Base-by-base conservation (phyloP, 371 early-diverging fungal species). In the Mortierella sp. region DNA sequence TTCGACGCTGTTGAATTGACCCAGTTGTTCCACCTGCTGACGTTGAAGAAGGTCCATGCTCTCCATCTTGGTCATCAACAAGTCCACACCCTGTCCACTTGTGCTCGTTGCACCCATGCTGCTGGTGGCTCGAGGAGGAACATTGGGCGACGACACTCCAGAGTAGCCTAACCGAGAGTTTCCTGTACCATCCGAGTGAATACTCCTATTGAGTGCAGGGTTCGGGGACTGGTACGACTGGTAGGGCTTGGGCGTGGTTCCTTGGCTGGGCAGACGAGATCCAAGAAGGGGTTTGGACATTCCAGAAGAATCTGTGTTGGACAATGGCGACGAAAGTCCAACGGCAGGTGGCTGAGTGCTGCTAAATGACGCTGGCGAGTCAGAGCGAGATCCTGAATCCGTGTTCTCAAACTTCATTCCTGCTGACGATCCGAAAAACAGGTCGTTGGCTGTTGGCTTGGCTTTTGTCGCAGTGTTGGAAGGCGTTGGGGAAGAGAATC, bases 11-110 rank as follows among this genome's bases (percentile, higher is more conserved):
- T 72, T 74, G 38, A 86, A 86, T 21, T 70, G 74, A 11, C 80
- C 82, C 19, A 82, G 74, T 28, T 86, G 86, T 38, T 86, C 86
- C 60, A 86, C 42, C 50, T 82, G 86, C 34, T 82, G 82, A 19
- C 82, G 86, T 24, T 86, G 80, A 45, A 86, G 45, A 2, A 80
- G 70, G n/a, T 79, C 82, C 21, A 80, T 19, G 70, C 72, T 77
- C 3, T 77, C 76, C 28, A 47, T 54, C 58, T 80, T 70, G 10
- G 73, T 48, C 24, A 74, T 45, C 6, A 74, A 34, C n/a, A 58
- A 70, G 19, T 60, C 80, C 54, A 38, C 73, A 8, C 70, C 38
- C 19, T 42, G 74, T 38, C 57, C 47, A 21, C 45, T 55, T 16
- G 28, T 19, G 3, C 70, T 55, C n/a, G 60, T 54, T 28, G 73